Evolutionary conservation across 441 rosid species (phyloP).

Genomic region (Manihot esculenta): DNA sequence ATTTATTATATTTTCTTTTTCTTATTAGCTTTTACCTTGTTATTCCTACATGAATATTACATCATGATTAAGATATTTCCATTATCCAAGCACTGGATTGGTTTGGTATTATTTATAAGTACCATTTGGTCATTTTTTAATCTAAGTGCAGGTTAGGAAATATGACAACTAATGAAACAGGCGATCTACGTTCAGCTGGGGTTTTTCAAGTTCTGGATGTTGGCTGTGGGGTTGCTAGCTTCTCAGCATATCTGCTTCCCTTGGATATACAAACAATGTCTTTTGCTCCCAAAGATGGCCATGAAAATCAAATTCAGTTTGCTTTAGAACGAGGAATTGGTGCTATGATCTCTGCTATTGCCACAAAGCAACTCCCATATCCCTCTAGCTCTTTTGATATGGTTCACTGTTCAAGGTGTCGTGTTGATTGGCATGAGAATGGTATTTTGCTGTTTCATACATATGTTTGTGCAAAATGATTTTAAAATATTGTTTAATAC

Average conservation of each 20-base stretch:
- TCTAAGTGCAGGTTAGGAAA: slow-evolving; percentile 64
- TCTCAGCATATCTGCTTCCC: slow-evolving; percentile 92
- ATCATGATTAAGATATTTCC: no score
- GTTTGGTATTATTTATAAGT: not conserved
- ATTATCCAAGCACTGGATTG: not conserved
- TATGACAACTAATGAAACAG: slow-evolving; percentile 73
- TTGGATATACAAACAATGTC: slow-evolving; percentile 88
- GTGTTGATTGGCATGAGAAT: slow-evolving; percentile 92
- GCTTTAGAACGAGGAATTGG: slow-evolving; percentile 91
- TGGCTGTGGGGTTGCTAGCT: slow-evolving; percentile 99
- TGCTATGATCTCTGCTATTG: slow-evolving; percentile 83
- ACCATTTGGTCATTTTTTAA: not conserved
- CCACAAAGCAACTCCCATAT: slow-evolving; percentile 86
- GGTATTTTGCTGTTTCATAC: slow-evolving; percentile 42
- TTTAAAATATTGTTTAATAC: not conserved
- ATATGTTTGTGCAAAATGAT: no score
- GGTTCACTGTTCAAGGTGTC: slow-evolving; percentile 98
- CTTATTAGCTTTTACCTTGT: no score
- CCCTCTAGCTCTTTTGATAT: slow-evolving; percentile 89
- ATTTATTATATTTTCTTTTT: slow-evolving; percentile 5
- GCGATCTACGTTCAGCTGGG: slow-evolving; percentile 85
- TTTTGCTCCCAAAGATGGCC: slow-evolving; percentile 92
- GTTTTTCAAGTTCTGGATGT: slow-evolving; percentile 87
- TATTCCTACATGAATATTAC: no score
- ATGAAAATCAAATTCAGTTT: slow-evolving; percentile 98